Conservation (phyloP, 805 yeast genomes). For the Yarrowia sp. region DNA sequence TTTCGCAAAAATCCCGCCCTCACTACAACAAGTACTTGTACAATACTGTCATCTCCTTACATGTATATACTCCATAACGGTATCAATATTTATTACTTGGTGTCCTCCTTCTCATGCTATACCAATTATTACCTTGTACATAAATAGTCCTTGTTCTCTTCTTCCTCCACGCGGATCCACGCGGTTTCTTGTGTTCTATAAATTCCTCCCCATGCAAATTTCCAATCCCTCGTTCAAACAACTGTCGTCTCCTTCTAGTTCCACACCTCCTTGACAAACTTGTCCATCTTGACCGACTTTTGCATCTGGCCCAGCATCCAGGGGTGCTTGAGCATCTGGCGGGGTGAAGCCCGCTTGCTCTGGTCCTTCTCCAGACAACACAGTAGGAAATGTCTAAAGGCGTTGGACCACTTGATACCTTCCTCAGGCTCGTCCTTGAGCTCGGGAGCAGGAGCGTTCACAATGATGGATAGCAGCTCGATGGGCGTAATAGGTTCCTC, state of each 20-base stretch:
- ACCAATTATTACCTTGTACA: constrained; percentile 12
- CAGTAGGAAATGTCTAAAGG: constrained; percentile 81
- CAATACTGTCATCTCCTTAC: too few species aligned
- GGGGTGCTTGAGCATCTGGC: constrained; percentile 92
- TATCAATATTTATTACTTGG: constrained; percentile 18
- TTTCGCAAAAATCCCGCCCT: too few species aligned
- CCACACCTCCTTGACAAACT: constrained; percentile 81
- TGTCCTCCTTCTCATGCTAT: constrained; percentile 15
- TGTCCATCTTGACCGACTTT: constrained; percentile 82
- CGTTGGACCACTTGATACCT: constrained; percentile 79
- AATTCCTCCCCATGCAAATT: constrained; percentile 24
- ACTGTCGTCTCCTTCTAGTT: constrained; percentile 42
- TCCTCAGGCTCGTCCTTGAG: constrained; percentile 77
- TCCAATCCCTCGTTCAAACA: background rate
- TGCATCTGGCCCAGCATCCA: constrained; percentile 84
- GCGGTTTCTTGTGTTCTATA: background rate
- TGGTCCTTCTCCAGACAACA: constrained; percentile 84
- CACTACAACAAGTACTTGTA: too few species aligned
- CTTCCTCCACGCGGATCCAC: background rate
- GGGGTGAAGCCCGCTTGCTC: constrained; percentile 83
- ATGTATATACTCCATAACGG: background rate
- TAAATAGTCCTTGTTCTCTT: constrained; percentile 16
- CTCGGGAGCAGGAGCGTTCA: constrained; percentile 78
- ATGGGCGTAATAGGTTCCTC: constrained; percentile 72
- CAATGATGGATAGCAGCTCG: constrained; percentile 79